Evolutionary conservation across 495 filamentous ascomycete species (phyloP), one percentile per base, ranked within the genome.

Genomic region (Trypethelium eluteriae): DNA sequence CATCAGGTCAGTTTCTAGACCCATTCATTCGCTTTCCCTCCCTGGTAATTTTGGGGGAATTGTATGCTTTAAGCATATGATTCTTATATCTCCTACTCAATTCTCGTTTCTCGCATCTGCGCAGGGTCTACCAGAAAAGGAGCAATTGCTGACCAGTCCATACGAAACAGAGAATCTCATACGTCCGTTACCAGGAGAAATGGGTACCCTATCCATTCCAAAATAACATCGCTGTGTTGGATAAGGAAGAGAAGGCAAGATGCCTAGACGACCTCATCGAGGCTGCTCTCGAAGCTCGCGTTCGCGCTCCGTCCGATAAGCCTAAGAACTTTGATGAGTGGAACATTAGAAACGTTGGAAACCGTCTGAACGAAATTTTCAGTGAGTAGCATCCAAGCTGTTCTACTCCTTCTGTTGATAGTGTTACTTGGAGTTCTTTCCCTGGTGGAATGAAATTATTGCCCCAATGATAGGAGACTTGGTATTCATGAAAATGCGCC

Each of bases 121-220:
- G 56, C 56, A 32, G n/a, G 56, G 18, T 18, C 56, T 18, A 10
- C 18, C n/a, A 61, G 34, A 25, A 25, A 32, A 9, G 1, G 18
- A 9, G n/a, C 18, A 61, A 1, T 25, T 61, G 18, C 56, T 61
- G 18, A 25, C 56, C 18, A 61, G 7, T 7, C 7, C 7, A 36
- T 61, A 11, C 56, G 56, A 46, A 46, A 46, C 41, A 98, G 81
- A 92, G 94, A 79, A 92, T 98, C 79, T 98, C 94, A 67, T 98
- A 98, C 78, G 93, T 98, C 69, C 94, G 93, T 73, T 96, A 91
- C 88, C 92, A 96, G 86, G 80, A 81, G 63, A 82, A 89, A 74
- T 97, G 93, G 93, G 92, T 97, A 64, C 92, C 93, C 49, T 98
- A 97, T 78, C 93, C 93, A 70, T 96, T 97, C 85, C 93, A 97